Evolutionary conservation across 768 basidiomycete species (phyloP).

Genomic region (Tylopilus sp.): DNA sequence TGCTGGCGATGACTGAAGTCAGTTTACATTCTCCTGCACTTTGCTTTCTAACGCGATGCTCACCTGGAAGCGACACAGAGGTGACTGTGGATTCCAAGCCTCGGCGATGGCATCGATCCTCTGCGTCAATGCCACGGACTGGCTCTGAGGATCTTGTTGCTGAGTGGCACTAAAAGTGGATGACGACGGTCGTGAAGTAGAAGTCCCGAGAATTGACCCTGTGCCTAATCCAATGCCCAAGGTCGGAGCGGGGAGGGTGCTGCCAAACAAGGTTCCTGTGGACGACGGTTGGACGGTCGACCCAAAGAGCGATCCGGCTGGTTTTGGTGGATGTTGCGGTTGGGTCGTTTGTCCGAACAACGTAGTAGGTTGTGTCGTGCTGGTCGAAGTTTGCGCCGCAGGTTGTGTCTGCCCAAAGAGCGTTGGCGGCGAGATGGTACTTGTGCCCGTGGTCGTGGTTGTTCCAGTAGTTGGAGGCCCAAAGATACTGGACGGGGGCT

Average conservation of each 20-base stretch:
- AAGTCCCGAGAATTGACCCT: conserved; percentile 30
- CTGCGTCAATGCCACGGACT: conserved; percentile 51
- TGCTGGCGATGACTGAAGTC: conserved; percentile 41
- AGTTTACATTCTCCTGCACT: not conserved
- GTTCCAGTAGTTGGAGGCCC: conserved; percentile 27
- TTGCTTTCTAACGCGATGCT: not conserved
- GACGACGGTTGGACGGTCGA: conserved; percentile 24
- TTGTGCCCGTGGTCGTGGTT: conserved; percentile 17
- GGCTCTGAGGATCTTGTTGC: conserved; percentile 58
- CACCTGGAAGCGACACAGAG: conserved; percentile 80
- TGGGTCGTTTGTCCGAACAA: conserved; percentile 22
- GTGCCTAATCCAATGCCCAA: conserved; percentile 26
- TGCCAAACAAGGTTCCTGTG: conserved; percentile 36
- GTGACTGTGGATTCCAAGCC: conserved; percentile 69
- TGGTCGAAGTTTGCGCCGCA: conserved; percentile 12
- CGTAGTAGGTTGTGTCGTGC: conserved; percentile 12
- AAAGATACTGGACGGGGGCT: conserved; percentile 27
- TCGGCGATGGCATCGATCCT: conserved; percentile 61
- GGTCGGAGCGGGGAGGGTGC: conserved; percentile 30
- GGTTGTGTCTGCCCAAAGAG: conserved; percentile 30
- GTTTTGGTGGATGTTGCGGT: conserved; percentile 21
- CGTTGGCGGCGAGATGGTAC: conserved; percentile 20
- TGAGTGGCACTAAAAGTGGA: conserved; percentile 37
- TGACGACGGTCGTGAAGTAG: conserved; percentile 32
- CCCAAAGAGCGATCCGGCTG: conserved; percentile 29